These are phyloP conservation scores for Letharia columbiana DNA, from an alignment of 495 filamentous ascomycete species.

Conservation along the genomic window DNA sequence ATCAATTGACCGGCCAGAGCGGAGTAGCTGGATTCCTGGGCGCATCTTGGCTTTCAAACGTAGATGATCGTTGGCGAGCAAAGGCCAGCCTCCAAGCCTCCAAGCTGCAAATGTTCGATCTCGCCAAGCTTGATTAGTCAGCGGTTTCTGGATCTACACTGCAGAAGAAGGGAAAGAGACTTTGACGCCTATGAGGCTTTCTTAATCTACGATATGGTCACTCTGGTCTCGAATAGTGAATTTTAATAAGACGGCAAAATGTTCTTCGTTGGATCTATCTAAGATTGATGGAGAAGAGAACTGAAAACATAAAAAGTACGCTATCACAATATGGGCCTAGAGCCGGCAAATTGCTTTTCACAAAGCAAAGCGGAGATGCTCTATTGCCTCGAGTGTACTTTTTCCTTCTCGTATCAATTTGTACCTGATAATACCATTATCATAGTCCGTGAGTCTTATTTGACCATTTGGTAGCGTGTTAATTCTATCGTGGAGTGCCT, in stretches of 20 bases:
- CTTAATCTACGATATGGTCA: too few relatives aligned
- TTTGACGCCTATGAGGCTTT: too few relatives aligned
- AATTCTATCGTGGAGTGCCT: neutral
- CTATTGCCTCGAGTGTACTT: too few relatives aligned
- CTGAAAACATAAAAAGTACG: neutral
- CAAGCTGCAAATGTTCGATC: neutral
- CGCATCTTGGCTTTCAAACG: slow-evolving; percentile 11
- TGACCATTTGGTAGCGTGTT: neutral
- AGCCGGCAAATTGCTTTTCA: neutral
- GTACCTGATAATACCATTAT: neutral
- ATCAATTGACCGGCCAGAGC: slow-evolving; percentile 4
- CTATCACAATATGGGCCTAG: neutral
- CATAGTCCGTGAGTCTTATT: neutral
- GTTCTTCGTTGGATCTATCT: too few relatives aligned
- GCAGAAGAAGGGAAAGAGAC: too few relatives aligned
- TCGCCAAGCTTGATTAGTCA: neutral
- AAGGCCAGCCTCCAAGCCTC: neutral
- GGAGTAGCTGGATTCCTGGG: slow-evolving; percentile 8
- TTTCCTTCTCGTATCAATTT: neutral
- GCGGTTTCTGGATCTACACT: neutral
- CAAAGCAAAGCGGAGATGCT: neutral
- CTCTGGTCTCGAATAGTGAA: too few relatives aligned
- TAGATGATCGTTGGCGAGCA: neutral
- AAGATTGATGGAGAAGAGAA: neutral
- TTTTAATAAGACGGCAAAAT: too few relatives aligned